These are phyloP conservation scores for Cyathus striatus DNA, from an alignment of 768 basidiomycete species.

Conservation along the genomic window DNA sequence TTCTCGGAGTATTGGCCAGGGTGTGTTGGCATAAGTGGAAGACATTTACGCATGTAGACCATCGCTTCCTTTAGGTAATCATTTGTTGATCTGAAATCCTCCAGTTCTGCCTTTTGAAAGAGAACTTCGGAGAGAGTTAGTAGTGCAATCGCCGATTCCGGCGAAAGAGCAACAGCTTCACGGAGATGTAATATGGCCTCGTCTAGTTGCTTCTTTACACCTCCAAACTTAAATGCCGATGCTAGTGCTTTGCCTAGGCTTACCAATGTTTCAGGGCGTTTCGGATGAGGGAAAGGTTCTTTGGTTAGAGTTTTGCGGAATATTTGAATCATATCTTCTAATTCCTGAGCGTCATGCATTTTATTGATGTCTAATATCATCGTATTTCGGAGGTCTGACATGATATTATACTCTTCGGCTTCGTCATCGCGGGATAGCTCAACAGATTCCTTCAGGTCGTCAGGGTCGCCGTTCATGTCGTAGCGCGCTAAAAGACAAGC, in stretches of 20 bases:
- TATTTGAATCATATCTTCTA: neutral
- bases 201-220: neutral
- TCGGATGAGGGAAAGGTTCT: neutral
- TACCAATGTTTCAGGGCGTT: neutral
- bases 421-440: too few species aligned
- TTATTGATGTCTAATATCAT: neutral
- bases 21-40: too few species aligned
- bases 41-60: too few species aligned
- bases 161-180: neutral
- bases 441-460: neutral
- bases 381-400: neutral
- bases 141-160: too few species aligned
- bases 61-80: too few species aligned
- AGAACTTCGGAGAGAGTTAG: too few species aligned
- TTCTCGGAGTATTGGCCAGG: too few species aligned
- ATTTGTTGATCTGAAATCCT: too few species aligned
- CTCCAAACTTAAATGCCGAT: neutral
- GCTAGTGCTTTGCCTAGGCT: neutral
- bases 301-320: neutral
- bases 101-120: too few species aligned
- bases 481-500: neutral
- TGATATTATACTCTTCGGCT: too few species aligned
- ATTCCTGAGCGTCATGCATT: neutral
- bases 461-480: neutral
- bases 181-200: neutral